These are phyloP conservation scores for Pleurotus ostreatus DNA, from an alignment of 768 basidiomycete species.

Conservation along the genomic window DNA sequence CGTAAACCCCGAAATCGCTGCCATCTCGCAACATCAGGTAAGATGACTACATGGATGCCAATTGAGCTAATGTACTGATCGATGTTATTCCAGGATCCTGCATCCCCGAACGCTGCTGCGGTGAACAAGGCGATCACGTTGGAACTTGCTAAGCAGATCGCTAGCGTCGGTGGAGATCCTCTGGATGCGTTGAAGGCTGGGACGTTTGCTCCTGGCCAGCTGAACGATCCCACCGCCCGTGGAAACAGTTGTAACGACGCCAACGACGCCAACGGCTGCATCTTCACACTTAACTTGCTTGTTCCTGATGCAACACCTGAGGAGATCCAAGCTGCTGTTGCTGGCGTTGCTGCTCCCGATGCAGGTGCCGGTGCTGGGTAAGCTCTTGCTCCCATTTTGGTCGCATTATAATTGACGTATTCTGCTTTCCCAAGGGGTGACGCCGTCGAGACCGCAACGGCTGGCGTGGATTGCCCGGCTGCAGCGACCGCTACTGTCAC, in stretches of 20 bases:
- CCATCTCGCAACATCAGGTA: constrained; percentile 58
- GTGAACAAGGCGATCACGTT: constrained; percentile 63
- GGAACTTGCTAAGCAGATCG: constrained; percentile 61
- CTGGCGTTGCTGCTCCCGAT: constrained; percentile 18
- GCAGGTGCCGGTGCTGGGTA: not conserved
- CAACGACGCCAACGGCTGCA: constrained; percentile 55
- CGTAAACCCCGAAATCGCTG: constrained; percentile 63
- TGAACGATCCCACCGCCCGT: constrained; percentile 47
- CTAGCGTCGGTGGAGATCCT: constrained; percentile 59
- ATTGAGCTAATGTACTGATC: not conserved
- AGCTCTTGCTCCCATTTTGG: not conserved
- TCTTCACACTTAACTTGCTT: constrained; percentile 57
- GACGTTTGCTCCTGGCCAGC: constrained; percentile 56
- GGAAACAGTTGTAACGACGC: constrained; percentile 53
- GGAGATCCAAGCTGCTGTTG: constrained; percentile 54
- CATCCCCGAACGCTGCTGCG: constrained; percentile 50
- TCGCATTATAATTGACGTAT: no score
- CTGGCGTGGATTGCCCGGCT: not conserved
- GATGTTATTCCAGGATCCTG: constrained; percentile 46
- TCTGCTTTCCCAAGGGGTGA: no score
- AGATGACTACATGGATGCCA: not conserved
- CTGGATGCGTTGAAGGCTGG: constrained; percentile 54
- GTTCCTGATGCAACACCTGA: constrained; percentile 51
- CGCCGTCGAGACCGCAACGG: constrained; percentile 4
- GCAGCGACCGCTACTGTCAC: not conserved